phyloP scores from a whole-genome alignment of 2,329 filamentous ascomycete species.

The Cytospora schulzeri region DNA sequence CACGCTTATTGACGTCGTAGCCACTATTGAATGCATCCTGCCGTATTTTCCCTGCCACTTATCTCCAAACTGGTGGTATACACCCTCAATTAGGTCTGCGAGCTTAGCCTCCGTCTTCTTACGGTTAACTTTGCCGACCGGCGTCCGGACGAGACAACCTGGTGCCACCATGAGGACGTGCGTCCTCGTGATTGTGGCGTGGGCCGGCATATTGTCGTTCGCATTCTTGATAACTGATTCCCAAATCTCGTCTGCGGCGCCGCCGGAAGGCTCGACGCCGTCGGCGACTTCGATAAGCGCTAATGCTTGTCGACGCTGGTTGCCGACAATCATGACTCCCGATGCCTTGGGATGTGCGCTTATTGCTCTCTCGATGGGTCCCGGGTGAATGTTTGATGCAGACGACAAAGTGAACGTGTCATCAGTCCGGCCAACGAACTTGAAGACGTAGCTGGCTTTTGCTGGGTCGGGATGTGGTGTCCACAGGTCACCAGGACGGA shows the following conservation, averaged over 20 bases:
- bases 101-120: slow-evolving; percentile 21
- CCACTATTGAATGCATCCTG: slow-evolving; percentile 15
- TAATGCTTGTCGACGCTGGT: slow-evolving; percentile 15
- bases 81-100: slow-evolving; percentile 4
- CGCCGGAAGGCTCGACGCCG: neutral
- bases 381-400: slow-evolving; percentile 17
- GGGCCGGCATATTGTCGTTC: slow-evolving; percentile 13
- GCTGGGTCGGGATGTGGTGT: slow-evolving; percentile 30
- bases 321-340: slow-evolving; percentile 17
- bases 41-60: slow-evolving; percentile 20
- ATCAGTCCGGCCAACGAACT: slow-evolving; percentile 31
- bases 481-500: slow-evolving; percentile 30
- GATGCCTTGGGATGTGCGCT: slow-evolving; percentile 7
- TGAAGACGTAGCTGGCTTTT: slow-evolving; percentile 28
- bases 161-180: slow-evolving; percentile 17
- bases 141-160: slow-evolving; percentile 17
- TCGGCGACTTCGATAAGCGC: slow-evolving; percentile 21
- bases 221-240: slow-evolving; percentile 14
- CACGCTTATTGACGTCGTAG: slow-evolving; percentile 19
- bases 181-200: slow-evolving; percentile 11
- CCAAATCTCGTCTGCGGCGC: slow-evolving; percentile 17
- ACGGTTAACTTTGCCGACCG: slow-evolving; percentile 19
- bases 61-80: slow-evolving; percentile 17
- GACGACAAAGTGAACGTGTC: slow-evolving; percentile 23
- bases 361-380: slow-evolving; percentile 15